Conservation (phyloP, 805 yeast species). For the Starmerella davenportii region DNA sequence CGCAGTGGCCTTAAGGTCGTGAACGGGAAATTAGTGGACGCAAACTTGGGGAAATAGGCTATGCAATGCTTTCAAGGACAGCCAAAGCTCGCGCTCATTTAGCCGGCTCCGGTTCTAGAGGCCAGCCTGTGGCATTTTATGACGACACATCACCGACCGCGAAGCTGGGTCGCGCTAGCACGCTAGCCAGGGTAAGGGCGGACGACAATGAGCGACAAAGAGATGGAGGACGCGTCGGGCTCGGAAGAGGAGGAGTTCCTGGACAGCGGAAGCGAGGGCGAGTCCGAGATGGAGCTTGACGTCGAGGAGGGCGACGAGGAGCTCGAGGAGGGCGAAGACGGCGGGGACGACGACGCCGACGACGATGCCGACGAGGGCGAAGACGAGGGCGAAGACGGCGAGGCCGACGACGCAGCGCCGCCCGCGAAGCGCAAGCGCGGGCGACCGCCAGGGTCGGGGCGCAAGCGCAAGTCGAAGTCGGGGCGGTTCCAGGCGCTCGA, state of each 20-base stretch:
- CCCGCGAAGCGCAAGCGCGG: slow-evolving; percentile 15
- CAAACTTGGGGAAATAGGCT: no score
- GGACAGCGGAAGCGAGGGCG: slow-evolving; percentile 1
- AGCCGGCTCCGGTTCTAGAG: no score
- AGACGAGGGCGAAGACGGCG: slow-evolving; percentile 6
- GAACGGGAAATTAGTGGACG: no score
- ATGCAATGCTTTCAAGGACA: no score
- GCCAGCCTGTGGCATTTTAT: no score
- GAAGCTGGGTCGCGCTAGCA: no score
- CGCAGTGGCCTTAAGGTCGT: no score
- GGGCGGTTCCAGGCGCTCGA: slow-evolving; percentile 14
- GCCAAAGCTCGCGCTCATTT: no score
- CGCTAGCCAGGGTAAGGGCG: background rate
- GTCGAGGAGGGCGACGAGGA: slow-evolving; percentile 4
- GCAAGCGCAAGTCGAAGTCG: slow-evolving; percentile 9
- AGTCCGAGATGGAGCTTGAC: background rate
- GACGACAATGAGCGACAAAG: slow-evolving; percentile 5
- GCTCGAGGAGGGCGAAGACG: slow-evolving; percentile 5
- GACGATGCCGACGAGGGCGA: slow-evolving; percentile 11
- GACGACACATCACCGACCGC: no score
- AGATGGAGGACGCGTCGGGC: slow-evolving; percentile 3
- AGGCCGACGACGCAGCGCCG: slow-evolving; percentile 6
- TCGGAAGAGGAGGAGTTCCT: slow-evolving; percentile 1
- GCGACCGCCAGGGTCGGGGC: slow-evolving; percentile 17
- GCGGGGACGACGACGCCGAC: slow-evolving; percentile 9